phyloP scores from a whole-genome alignment of 306 rosid species.

The Castanea crenata region DNA sequence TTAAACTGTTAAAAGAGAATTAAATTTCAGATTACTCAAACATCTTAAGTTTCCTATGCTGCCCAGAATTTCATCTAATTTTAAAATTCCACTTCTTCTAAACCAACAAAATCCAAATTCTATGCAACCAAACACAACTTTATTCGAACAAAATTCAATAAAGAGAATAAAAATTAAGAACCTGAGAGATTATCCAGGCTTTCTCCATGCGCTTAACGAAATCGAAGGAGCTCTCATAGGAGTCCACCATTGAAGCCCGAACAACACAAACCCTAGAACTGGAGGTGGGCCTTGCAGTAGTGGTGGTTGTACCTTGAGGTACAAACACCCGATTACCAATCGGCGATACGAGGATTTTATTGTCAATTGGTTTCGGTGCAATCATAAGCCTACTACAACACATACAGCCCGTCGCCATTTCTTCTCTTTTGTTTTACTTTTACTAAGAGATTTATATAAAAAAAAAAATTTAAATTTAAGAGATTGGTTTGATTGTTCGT shows the following conservation, averaged over 20 bases:
- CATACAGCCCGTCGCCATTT: constrained; percentile 40
- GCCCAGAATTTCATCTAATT: background rate
- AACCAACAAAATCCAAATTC: background rate
- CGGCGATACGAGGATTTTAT: constrained; percentile 20
- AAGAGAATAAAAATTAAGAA: background rate
- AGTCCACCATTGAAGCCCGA: constrained; percentile 73
- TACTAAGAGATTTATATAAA: no score
- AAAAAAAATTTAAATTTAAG: background rate
- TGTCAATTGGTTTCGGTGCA: constrained; percentile 20
- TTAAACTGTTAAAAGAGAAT: background rate
- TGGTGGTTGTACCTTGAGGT: constrained; percentile 9
- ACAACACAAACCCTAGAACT: constrained; percentile 32
- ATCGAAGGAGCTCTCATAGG: constrained; percentile 63
- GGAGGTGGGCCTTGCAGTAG: constrained; percentile 12
- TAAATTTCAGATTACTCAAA: background rate
- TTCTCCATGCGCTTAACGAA: constrained; percentile 76
- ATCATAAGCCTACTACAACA: constrained; percentile 24
- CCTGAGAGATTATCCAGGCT: constrained; percentile 95
- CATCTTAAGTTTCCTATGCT: background rate
- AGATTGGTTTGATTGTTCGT: background rate
- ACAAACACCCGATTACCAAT: constrained; percentile 7
- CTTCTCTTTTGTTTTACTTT: constrained; percentile 5
- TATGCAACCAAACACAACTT: background rate
- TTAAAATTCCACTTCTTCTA: background rate
- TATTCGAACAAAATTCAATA: background rate